phyloP scores from a whole-genome alignment of 306 rosid genomes.

The Acmispon strigosus region DNA sequence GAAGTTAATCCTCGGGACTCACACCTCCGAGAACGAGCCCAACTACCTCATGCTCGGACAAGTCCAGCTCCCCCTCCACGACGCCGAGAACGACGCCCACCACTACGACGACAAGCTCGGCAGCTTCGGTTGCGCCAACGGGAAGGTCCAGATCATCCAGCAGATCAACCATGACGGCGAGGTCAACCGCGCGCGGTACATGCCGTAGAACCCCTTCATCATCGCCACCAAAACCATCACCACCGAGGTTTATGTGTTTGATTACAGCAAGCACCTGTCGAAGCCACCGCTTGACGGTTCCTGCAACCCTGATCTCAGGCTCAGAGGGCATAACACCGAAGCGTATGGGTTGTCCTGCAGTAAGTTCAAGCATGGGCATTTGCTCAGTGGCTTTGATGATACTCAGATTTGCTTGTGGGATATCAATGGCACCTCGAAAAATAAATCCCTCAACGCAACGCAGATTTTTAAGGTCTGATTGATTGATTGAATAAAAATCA shows the following conservation, averaged over 20 bases:
- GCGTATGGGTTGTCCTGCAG: slow-evolving; percentile 98
- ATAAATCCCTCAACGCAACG: slow-evolving; percentile 67
- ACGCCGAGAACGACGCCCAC: slow-evolving; percentile 90
- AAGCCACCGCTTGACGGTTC: slow-evolving; percentile 96
- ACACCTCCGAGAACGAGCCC: slow-evolving; percentile 94
- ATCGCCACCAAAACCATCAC: slow-evolving; percentile 91
- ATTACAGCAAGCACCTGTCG: slow-evolving; percentile 93
- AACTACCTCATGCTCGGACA: slow-evolving; percentile 96
- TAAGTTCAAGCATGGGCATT: slow-evolving; percentile 83
- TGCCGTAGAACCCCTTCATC: slow-evolving; percentile 85
- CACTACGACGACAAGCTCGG: slow-evolving; percentile 88
- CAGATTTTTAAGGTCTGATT: slow-evolving; percentile 78
- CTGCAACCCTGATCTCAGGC: slow-evolving; percentile 85
- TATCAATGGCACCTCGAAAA: slow-evolving; percentile 70
- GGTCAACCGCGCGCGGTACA: slow-evolving; percentile 91
- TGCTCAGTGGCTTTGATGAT: slow-evolving; percentile 97
- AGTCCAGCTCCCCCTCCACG: slow-evolving; percentile 93
- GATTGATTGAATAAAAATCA: too few species aligned
- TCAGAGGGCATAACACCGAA: slow-evolving; percentile 93
- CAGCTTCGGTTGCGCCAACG: slow-evolving; percentile 86
- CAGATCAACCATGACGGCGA: slow-evolving; percentile 97
- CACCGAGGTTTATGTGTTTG: slow-evolving; percentile 92
- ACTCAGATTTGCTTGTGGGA: slow-evolving; percentile 99
- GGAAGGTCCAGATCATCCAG: slow-evolving; percentile 95
- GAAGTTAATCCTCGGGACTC: slow-evolving; percentile 90